Conservation (phyloP, 2,329 filamentous ascomycete genomes). For the Incumbomyces lentus region DNA sequence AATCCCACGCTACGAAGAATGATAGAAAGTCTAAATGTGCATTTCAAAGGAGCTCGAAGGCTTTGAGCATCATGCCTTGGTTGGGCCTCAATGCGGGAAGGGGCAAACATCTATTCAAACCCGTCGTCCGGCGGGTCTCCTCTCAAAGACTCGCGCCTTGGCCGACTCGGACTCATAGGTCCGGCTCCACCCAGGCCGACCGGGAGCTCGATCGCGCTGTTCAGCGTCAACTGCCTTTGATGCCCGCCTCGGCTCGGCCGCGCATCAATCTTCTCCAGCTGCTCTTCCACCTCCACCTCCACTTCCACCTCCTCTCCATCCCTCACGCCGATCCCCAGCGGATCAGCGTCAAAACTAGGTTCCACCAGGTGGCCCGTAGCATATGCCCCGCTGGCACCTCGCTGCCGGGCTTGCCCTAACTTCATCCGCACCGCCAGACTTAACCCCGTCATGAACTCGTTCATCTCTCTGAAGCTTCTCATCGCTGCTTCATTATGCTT, state of each 20-base stretch:
- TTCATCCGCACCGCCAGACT: slow-evolving; percentile 35
- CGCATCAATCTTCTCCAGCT: slow-evolving; percentile 14
- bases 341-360: background rate
- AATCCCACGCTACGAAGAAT: too few species aligned
- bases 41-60: too few species aligned
- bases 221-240: slow-evolving; percentile 15
- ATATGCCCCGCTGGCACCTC: slow-evolving; percentile 16
- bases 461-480: slow-evolving; percentile 44
- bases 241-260: slow-evolving; percentile 1
- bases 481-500: slow-evolving; percentile 28
- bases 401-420: slow-evolving; percentile 28
- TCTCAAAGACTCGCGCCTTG: slow-evolving; percentile 24
- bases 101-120: slow-evolving; percentile 32
- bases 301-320: slow-evolving; percentile 23
- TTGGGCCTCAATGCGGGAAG: too few species aligned
- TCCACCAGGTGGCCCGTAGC: slow-evolving; percentile 7
- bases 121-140: slow-evolving; percentile 29
- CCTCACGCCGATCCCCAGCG: slow-evolving; percentile 1
- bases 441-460: slow-evolving; percentile 35
- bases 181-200: slow-evolving; percentile 28
- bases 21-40: too few species aligned
- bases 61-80: too few species aligned
- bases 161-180: slow-evolving; percentile 32
- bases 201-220: slow-evolving; percentile 19
- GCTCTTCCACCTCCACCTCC: slow-evolving; percentile 31